Percentiles rank a stretch among this genome's conserved stretches.
phyloP scores from a whole-genome alignment of 352 stramenopile species.

The Phytophthora tentaculata region DNA sequence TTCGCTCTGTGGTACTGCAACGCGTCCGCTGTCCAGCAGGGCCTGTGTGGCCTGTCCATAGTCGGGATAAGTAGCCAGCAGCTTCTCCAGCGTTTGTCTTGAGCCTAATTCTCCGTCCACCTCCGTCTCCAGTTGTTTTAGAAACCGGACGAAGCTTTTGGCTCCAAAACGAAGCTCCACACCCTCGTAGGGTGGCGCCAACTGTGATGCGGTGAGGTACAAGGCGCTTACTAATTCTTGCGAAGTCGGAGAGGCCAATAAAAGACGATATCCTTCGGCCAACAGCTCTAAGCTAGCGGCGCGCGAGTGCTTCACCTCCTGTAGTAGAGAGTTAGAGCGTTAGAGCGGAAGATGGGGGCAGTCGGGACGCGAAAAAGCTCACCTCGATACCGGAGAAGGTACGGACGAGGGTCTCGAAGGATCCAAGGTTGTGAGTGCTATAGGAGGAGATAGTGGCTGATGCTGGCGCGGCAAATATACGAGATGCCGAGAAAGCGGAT shows the following conservation, averaged over 20 bases:
- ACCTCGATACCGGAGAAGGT: conserved; percentile 68
- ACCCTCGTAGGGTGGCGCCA: conserved; percentile 73
- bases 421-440: conserved; percentile 11
- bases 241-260: conserved; percentile 43
- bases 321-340: neutral
- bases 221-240: conserved; percentile 57
- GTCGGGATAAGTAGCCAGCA: conserved; percentile 53
- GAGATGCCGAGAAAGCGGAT: conserved; percentile 12
- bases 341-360: neutral
- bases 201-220: conserved; percentile 72
- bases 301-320: conserved; percentile 65
- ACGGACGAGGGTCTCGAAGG: conserved; percentile 51
- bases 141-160: conserved; percentile 66
- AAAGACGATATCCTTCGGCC: conserved; percentile 45
- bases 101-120: conserved; percentile 9
- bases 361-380: conserved; percentile 3
- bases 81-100: conserved; percentile 33
- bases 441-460: neutral
- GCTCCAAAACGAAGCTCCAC: conserved; percentile 76
- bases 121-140: conserved; percentile 47
- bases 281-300: conserved; percentile 57
- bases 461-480: conserved; percentile 6
- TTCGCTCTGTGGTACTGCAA: conserved; percentile 22
- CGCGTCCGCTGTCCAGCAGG: conserved; percentile 45
- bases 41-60: conserved; percentile 59